These are phyloP conservation scores for Tephrocybe rancida DNA, from an alignment of 768 basidiomycete species.

Conservation along the genomic window DNA sequence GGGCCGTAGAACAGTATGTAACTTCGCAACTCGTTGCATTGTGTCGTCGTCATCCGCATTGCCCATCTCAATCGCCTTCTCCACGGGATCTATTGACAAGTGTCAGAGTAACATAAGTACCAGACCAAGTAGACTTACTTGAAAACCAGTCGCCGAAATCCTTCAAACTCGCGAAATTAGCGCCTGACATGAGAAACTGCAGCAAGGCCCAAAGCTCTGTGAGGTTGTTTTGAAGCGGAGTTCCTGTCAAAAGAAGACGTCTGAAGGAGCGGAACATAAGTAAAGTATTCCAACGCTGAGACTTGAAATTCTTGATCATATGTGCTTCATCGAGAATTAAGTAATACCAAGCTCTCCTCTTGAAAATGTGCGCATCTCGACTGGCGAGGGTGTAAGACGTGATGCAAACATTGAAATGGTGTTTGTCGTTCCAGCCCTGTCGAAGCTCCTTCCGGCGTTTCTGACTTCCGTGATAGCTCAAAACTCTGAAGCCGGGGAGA, in stretches of 20 bases:
- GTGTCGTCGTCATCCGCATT: slow-evolving; percentile 78
- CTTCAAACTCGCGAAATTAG: slow-evolving; percentile 87
- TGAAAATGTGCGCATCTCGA: slow-evolving; percentile 88
- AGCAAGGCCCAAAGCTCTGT: slow-evolving; percentile 95
- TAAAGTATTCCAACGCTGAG: slow-evolving; percentile 90
- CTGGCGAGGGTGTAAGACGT: slow-evolving; percentile 94
- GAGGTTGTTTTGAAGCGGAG: slow-evolving; percentile 95
- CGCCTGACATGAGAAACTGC: slow-evolving; percentile 91
- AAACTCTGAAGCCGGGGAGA: slow-evolving; percentile 81
- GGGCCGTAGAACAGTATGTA: slow-evolving; percentile 95
- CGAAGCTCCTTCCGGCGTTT: slow-evolving; percentile 90
- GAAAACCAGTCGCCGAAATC: slow-evolving; percentile 98
- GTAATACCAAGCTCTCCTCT: slow-evolving; percentile 93
- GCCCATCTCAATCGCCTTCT: slow-evolving; percentile 91
- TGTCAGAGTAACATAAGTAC: slow-evolving; percentile 3
- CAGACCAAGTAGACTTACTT: slow-evolving; percentile 53
- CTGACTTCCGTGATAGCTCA: slow-evolving; percentile 89
- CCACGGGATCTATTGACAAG: slow-evolving; percentile 72
- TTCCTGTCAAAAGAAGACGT: slow-evolving; percentile 91
- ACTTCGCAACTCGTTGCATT: slow-evolving; percentile 78
- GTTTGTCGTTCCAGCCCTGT: slow-evolving; percentile 88
- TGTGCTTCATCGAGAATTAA: slow-evolving; percentile 97
- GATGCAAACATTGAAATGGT: slow-evolving; percentile 92
- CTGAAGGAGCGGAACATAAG: slow-evolving; percentile 87
- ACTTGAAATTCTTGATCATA: slow-evolving; percentile 97